Base-by-base conservation (phyloP, 2,329 filamentous ascomycete species). In the Colletotrichum zoysiae region DNA sequence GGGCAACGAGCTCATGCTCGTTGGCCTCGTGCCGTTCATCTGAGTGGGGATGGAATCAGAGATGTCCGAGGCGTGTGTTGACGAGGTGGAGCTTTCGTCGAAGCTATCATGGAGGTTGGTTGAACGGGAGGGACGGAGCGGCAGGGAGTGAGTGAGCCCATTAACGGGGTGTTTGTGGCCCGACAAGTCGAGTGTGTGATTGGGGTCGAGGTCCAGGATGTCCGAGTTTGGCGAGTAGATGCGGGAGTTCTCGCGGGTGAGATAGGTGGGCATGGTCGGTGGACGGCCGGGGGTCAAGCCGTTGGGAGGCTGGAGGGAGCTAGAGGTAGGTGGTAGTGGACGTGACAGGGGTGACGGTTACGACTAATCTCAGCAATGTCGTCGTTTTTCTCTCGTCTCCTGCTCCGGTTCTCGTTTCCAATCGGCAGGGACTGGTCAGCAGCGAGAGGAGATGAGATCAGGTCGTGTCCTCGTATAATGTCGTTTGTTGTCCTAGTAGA, bases 1-100 rank as follows among this genome's bases (percentile, higher is more conserved):
- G 75, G 87, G 86, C 78, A 89, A 78, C 48, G 88, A 86, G 80
- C 85, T 88, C 82, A 91, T 88, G 81, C 86, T 91, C 77, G 88
- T 86, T 7, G 82, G 81, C 58, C 79, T 78, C 71, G 82, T 75
- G 53, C 75, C 76, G 75, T 78, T 83, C 79, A 83, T 78, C 75
- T 81, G 83, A 74, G 80, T 79, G 56, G 80, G 81, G 73, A 79
- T 80, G 57, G 80, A 78, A 76, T 85, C 86, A 75, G 86, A 89
- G 71, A 81, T 81, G 77, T 86, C 84, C 71, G 87, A 88, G 73
- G 84, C 85, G 79, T 85, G 84, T 20, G 84, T 86, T 69, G 87
- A 89, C 58, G 85, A 84, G 74, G 86, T 84, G 70, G 87, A 87
- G 78, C 83, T 85, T 76, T 85, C 86, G 84, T 88, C 86, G 78